Base-by-base conservation (phyloP, 306 rosid genomes). In the Lablab purpureus region DNA sequence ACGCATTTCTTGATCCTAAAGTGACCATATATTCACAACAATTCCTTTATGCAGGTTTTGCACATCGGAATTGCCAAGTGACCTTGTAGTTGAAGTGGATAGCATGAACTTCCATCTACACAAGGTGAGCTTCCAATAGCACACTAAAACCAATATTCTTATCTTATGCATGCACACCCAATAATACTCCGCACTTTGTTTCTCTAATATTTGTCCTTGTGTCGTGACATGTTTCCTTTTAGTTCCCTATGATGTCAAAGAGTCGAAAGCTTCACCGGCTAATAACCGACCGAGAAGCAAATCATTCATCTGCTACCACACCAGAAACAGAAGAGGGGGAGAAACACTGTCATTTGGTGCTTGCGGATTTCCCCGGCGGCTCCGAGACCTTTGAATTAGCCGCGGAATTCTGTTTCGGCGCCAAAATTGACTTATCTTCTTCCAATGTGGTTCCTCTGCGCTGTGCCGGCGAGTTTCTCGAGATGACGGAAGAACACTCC, bases 241-340 rank as follows among this genome's bases (percentile, higher is more conserved):
- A 62, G 68, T 62, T 5, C n/a, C 68, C 68, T 30, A 22, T 62
- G 3, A 62, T 62, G 45, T 30, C 23, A 15, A 62, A 62, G 13
- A 62, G 68, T 62, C 23, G 68, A 62, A 62, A 62, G 68, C 68
- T 62, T 62, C 68, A 30, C 21, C 68, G 1, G 43, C 45, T 62
- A 32, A 62, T 62, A 30, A 62, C 45, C 0, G 23, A 62, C 23
- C 23, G 32, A 7, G 68, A 62, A 28, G 41, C 40, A 60, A 60
- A 60, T 28, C 21, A 60, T 27, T 30, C 23, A 22, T 15, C 32
- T 4, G 32, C 32, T 56, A 1, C 15, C 63, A 56, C 17, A 10
- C 32, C 67, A 28, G 21, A 5, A 60, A 22, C 12, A 13, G 19
- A 59, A 59, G 40, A 25, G 19, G 36, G 17, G 10, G 14, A 0